These are phyloP conservation scores for Boletus vermiculosoides DNA, from an alignment of 768 basidiomycete genomes.

Conservation along the genomic window DNA sequence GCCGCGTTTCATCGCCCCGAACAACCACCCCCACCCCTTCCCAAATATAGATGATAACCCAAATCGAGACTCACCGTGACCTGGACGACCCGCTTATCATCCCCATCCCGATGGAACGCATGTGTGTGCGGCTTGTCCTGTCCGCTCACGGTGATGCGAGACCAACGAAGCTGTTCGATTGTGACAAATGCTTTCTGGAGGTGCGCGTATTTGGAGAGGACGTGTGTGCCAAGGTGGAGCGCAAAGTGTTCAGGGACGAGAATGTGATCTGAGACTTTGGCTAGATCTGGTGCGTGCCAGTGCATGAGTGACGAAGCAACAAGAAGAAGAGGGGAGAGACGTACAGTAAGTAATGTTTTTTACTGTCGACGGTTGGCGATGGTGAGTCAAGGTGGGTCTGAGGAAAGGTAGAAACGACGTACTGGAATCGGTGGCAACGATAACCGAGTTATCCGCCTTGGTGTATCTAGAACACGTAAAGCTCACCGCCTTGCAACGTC, in stretches of 20 bases:
- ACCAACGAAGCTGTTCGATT: constrained; percentile 82
- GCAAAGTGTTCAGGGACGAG: constrained; percentile 84
- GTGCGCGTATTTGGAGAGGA: constrained; percentile 79
- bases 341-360: constrained; percentile 68
- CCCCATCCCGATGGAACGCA: constrained; percentile 85
- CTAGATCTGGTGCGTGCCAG: constrained; percentile 51
- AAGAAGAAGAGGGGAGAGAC: constrained; percentile 4
- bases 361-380: constrained; percentile 36
- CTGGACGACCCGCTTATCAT: constrained; percentile 75
- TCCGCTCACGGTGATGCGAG: constrained; percentile 60
- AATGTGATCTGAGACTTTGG: constrained; percentile 87
- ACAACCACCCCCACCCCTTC: not conserved
- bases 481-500: not conserved
- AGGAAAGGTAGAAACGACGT: constrained; percentile 25
- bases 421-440: constrained; percentile 94
- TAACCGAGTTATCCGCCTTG: constrained; percentile 79
- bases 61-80: constrained; percentile 46
- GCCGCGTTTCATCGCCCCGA: constrained; percentile 9
- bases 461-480: constrained; percentile 59
- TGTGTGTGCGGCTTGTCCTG: constrained; percentile 60
- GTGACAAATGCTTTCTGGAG: constrained; percentile 68
- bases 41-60: not conserved
- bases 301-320: not conserved
- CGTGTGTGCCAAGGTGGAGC: constrained; percentile 79
- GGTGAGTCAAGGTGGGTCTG: not conserved